phyloP scores from a whole-genome alignment of 176 grass and related monocot genomes.

The Zea mays region Zm-B73-REFERENCE-NAM-5.0 NC_050098.1:39320501-39321000 shows the following conservation, averaged over 20 bases:
- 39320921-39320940: constrained; percentile 88
- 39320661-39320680: constrained; percentile 8
- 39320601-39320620: neutral
- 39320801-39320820: neutral
- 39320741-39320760: neutral
- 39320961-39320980: constrained; percentile 82
- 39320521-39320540: neutral
- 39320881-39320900: neutral
- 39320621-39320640: neutral
- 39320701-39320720: neutral
- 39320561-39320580: constrained; percentile 1
- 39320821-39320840: neutral
- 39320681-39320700: neutral
- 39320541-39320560: neutral
- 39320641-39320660: neutral
- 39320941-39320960: constrained; percentile 86
- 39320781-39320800: neutral
- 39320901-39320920: neutral
- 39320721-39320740: neutral
- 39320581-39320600: neutral
- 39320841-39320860: neutral
- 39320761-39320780: neutral
- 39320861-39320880: neutral
- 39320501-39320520: constrained; percentile 4
- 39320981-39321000: constrained; percentile 78